These are phyloP conservation scores for Botrytis elliptica DNA, from an alignment of 2,329 filamentous ascomycete species.

Conservation along the genomic window DNA sequence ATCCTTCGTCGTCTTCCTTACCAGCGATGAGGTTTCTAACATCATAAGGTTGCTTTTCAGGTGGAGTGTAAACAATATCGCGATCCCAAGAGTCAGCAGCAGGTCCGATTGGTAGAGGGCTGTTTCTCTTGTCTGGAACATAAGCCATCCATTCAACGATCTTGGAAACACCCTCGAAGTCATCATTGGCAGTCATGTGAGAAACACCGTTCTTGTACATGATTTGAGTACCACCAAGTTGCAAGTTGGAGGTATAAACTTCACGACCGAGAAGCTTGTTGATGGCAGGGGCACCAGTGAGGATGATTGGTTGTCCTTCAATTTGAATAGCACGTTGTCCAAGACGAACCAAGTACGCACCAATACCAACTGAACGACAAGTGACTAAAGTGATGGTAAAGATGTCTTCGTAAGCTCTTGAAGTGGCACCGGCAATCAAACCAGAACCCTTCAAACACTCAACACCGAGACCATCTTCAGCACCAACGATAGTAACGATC, in stretches of 20 bases:
- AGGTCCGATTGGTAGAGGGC: constrained; percentile 87
- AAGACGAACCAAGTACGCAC: constrained; percentile 96
- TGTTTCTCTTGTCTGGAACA: constrained; percentile 91
- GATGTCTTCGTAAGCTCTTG: constrained; percentile 95
- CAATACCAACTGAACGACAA: constrained; percentile 97
- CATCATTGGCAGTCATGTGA: constrained; percentile 96
- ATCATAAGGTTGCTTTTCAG: constrained; percentile 80
- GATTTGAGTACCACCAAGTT: constrained; percentile 99
- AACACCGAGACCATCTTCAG: constrained; percentile 94
- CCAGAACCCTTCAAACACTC: constrained; percentile 96
- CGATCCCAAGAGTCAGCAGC: constrained; percentile 88
- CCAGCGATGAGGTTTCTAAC: constrained; percentile 91
- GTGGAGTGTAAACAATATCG: constrained; percentile 78
- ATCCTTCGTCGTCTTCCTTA: constrained; percentile 75
- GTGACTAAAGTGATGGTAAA: constrained; percentile 98
- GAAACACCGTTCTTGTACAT: constrained; percentile 99
- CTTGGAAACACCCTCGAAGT: constrained; percentile 96
- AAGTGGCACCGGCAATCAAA: constrained; percentile 96
- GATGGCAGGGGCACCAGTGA: constrained; percentile 93
- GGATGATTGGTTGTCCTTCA: constrained; percentile 96
- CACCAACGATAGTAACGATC: constrained; percentile 90
- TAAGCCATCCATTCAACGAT: constrained; percentile 99
- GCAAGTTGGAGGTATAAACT: constrained; percentile 97
- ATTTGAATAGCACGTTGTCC: constrained; percentile 98
- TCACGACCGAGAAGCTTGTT: constrained; percentile 98